A percentile compares a stretch with the other conserved stretches of the same genome.
These are phyloP conservation scores for Hirsutella thompsonii DNA, from an alignment of 2,329 filamentous ascomycete species.

Conservation along the genomic window DNA sequence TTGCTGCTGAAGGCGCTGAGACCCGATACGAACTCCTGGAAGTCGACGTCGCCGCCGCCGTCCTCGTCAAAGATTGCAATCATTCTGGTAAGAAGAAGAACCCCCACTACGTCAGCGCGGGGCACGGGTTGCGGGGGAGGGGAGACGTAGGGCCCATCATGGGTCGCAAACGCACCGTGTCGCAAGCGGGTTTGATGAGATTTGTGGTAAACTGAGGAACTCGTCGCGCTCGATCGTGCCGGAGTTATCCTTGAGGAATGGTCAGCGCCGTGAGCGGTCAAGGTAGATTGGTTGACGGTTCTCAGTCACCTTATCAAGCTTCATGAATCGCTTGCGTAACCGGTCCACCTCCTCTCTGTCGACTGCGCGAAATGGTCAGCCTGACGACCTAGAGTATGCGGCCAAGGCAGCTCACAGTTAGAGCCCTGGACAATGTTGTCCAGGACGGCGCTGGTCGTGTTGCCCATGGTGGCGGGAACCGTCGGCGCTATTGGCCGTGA, in stretches of 20 bases:
- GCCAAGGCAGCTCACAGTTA: slow-evolving; percentile 58
- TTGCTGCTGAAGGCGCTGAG: slow-evolving; percentile 93
- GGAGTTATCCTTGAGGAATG: slow-evolving; percentile 64
- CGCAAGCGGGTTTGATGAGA: slow-evolving; percentile 92
- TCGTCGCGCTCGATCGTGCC: slow-evolving; percentile 98
- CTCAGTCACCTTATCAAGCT: slow-evolving; percentile 76
- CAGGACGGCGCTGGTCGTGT: slow-evolving; percentile 61
- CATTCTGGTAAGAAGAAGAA: slow-evolving; percentile 68
- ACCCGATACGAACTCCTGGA: slow-evolving; percentile 95
- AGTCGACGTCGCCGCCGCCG: slow-evolving; percentile 93
- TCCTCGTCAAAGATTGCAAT: slow-evolving; percentile 99
- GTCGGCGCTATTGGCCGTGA: neutral
- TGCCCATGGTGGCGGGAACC: slow-evolving; percentile 39
- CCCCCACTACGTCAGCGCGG: neutral
- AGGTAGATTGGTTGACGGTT: slow-evolving; percentile 1
- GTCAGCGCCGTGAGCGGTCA: slow-evolving; percentile 1
- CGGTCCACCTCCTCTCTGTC: slow-evolving; percentile 95
- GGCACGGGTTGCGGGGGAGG: neutral
- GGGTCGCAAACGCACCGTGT: slow-evolving; percentile 51
- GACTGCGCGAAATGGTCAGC: slow-evolving; percentile 40
- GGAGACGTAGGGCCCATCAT: neutral
- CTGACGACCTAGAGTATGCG: neutral
- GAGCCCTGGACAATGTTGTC: slow-evolving; percentile 94
- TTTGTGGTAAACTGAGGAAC: slow-evolving; percentile 92
- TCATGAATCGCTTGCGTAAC: slow-evolving; percentile 96